Evolutionary conservation across 139 green algal species (phyloP).

Genomic region (Asterochloris sp.): DNA sequence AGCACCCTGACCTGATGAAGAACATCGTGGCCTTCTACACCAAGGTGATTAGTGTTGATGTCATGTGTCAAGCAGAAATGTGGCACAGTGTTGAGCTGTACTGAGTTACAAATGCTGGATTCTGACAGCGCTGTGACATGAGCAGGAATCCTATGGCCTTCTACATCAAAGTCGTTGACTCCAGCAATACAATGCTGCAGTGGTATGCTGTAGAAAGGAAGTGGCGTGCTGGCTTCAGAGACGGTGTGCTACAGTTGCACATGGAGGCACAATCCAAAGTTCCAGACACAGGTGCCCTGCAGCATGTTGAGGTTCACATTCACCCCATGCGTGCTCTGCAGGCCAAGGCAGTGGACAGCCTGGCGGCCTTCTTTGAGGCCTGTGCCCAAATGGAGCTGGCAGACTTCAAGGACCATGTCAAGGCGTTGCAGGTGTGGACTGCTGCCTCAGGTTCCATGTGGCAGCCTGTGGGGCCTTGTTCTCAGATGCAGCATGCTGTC

Average conservation of each 20-base stretch:
- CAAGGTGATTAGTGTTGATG: slow-evolving; percentile 31
- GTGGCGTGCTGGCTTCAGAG: too few relatives aligned
- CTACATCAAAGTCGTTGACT: not conserved
- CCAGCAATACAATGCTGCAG: not conserved
- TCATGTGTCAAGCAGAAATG: not conserved
- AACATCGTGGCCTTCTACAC: slow-evolving; percentile 80
- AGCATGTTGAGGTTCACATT: too few relatives aligned
- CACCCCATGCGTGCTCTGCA: not conserved
- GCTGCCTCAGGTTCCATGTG: not conserved
- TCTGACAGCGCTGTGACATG: too few relatives aligned
- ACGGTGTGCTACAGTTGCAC: too few relatives aligned
- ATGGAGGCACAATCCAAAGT: too few relatives aligned
- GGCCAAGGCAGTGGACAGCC: slow-evolving; percentile 43
- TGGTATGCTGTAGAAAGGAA: too few relatives aligned
- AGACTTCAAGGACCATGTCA: slow-evolving; percentile 75
- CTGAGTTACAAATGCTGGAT: not conserved
- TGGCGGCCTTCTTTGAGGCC: slow-evolving; percentile 75
- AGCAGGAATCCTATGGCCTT: too few relatives aligned
- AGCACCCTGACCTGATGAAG: slow-evolving; percentile 57
- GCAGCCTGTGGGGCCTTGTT: not conserved
- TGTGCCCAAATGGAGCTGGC: slow-evolving; percentile 83
- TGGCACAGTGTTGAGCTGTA: not conserved
- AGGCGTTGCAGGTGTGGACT: slow-evolving; percentile 58
- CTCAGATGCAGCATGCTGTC: too few relatives aligned
- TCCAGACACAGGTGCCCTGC: too few relatives aligned